Evolutionary conservation across 75 land plant species (phyloP).

Genomic region (Cunninghamia lanceolata): DNA sequence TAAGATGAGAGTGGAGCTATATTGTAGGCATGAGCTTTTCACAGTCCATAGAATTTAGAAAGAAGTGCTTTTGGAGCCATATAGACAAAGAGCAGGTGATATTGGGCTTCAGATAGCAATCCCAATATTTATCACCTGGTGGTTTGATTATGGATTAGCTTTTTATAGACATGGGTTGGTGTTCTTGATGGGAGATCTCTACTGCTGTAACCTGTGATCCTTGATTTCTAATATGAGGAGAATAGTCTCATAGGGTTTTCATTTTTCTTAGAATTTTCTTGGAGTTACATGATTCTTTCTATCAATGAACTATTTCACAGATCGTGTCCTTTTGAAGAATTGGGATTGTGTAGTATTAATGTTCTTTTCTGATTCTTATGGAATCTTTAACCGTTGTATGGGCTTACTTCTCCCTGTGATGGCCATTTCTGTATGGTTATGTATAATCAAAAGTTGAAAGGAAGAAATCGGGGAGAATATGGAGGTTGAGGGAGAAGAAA

Average conservation of each 20-base stretch:
- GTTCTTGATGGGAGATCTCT: too few species aligned
- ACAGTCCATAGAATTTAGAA: too few species aligned
- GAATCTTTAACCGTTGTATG: neutral
- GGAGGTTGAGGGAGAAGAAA: slow-evolving; percentile 3
- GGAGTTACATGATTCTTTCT: neutral
- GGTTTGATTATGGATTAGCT: too few species aligned
- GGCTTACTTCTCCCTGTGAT: neutral
- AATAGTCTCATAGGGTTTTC: too few species aligned
- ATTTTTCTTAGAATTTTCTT: neutral
- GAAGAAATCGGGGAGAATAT: neutral
- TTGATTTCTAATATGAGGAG: neutral
- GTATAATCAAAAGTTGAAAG: neutral
- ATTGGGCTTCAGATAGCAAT: too few species aligned
- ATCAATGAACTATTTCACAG: neutral
- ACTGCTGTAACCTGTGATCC: too few species aligned
- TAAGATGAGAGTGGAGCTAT: too few species aligned
- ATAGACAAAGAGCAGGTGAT: too few species aligned
- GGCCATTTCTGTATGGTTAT: neutral
- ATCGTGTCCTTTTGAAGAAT: neutral
- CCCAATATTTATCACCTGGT: too few species aligned
- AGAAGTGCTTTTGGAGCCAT: too few species aligned
- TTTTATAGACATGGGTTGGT: too few species aligned
- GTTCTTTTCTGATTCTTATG: neutral
- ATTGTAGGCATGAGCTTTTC: too few species aligned
- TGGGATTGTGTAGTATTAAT: neutral